Conservation (phyloP, 345 rosid genomes). For the Dovyalis caffra region DNA sequence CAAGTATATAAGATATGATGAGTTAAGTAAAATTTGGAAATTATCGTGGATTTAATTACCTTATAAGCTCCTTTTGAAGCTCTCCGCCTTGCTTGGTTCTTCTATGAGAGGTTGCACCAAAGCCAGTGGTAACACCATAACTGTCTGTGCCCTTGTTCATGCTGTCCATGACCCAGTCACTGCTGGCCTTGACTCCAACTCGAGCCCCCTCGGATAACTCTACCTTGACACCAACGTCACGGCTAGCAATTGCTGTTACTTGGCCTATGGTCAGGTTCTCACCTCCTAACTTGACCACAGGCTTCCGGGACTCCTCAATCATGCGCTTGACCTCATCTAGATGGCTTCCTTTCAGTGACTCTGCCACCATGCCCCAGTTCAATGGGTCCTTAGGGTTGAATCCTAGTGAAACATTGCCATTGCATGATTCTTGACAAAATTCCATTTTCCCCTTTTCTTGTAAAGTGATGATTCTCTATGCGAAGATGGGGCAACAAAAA, state of each 20-base stretch:
- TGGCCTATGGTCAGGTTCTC: constrained; percentile 75
- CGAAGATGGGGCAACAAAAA: background rate
- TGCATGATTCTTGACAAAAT: background rate
- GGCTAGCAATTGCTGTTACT: constrained; percentile 53
- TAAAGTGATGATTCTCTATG: background rate
- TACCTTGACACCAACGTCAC: constrained; percentile 11
- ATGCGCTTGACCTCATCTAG: constrained; percentile 75
- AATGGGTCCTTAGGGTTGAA: constrained; percentile 46
- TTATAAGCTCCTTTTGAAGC: constrained; percentile 27
- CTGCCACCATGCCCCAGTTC: constrained; percentile 66
- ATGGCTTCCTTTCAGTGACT: constrained; percentile 76
- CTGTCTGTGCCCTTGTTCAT: constrained; percentile 29
- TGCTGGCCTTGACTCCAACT: constrained; percentile 21
- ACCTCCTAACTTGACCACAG: constrained; percentile 61
- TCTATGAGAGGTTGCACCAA: constrained; percentile 31
- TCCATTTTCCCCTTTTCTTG: background rate
- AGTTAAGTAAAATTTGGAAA: background rate
- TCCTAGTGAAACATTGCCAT: background rate
- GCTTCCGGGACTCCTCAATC: constrained; percentile 62
- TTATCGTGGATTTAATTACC: background rate
- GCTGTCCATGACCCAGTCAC: constrained; percentile 30
- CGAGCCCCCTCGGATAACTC: constrained; percentile 23
- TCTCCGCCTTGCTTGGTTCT: constrained; percentile 31
- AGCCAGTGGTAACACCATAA: constrained; percentile 33
- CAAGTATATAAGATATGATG: background rate